A percentile compares a stretch with the other conserved stretches of the same genome.
phyloP scores from a whole-genome alignment of 2,329 filamentous ascomycete species.

The Fusarium agapanthi region DNA sequence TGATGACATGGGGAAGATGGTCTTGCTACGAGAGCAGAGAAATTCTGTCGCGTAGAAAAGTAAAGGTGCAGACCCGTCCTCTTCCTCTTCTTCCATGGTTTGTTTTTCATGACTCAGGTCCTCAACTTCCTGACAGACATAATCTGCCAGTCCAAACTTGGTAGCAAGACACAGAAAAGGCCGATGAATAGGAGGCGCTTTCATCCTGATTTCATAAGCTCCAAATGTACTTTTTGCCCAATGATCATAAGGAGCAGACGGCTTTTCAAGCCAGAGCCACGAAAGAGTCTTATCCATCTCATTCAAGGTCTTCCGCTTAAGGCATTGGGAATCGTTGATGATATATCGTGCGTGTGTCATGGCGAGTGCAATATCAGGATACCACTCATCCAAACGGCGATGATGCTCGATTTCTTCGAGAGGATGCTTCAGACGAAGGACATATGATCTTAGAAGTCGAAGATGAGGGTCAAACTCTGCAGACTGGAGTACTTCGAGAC shows the following conservation, averaged over 20 bases:
- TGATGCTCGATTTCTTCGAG: conserved; percentile 49
- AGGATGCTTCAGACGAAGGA: conserved; percentile 46
- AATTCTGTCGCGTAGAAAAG: conserved; percentile 11
- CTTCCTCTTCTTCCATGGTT: neutral
- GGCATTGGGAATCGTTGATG: conserved; percentile 5
- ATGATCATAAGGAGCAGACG: neutral
- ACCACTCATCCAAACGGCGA: conserved; percentile 51
- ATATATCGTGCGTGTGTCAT: conserved; percentile 48
- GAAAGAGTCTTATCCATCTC: conserved; percentile 9
- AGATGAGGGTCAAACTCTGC: neutral
- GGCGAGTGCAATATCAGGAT: conserved; percentile 49
- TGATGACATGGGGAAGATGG: conserved; percentile 5
- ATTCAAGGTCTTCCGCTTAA: neutral
- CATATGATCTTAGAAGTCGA: conserved; percentile 4
- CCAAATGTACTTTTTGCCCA: conserved; percentile 15
- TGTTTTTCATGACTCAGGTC: neutral
- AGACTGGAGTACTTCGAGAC: neutral
- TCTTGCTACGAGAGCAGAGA: conserved; percentile 10
- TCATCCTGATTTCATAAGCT: conserved; percentile 4
- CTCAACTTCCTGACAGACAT: conserved; percentile 1
- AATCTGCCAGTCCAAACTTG: neutral
- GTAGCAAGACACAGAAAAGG: conserved; percentile 4
- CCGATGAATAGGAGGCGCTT: neutral
- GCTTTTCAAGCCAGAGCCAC: conserved; percentile 2
- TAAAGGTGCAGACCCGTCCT: neutral